Conservation (phyloP, 2,329 filamentous ascomycete species). For the Cercospora berteroae region DNA sequence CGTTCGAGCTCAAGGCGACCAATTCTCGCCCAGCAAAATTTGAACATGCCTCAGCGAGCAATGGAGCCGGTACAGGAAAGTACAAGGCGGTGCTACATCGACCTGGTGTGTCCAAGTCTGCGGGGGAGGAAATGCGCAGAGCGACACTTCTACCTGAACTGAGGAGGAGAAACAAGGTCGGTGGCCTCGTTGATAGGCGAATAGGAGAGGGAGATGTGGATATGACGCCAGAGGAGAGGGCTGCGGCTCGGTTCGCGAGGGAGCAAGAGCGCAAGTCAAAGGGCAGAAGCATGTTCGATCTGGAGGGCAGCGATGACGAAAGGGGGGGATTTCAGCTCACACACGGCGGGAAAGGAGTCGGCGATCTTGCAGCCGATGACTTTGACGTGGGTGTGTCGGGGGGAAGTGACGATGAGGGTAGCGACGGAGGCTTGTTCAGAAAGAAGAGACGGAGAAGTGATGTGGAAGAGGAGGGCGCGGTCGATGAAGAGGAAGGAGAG, state of each 20-base stretch:
- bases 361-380: constrained; percentile 79
- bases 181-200: constrained; percentile 85
- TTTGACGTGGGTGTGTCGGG: constrained; percentile 49
- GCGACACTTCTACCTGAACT: constrained; percentile 86
- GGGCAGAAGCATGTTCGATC: constrained; percentile 78
- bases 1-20: constrained; percentile 78
- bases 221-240: constrained; percentile 90
- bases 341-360: constrained; percentile 65
- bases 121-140: constrained; percentile 81
- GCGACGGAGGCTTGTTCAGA: constrained; percentile 40
- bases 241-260: constrained; percentile 82
- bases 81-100: constrained; percentile 61
- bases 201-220: constrained; percentile 94
- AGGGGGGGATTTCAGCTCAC: constrained; percentile 59
- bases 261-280: constrained; percentile 80
- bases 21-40: constrained; percentile 73
- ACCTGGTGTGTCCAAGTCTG: constrained; percentile 79
- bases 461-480: constrained; percentile 55
- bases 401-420: constrained; percentile 32
- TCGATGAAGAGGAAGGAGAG: constrained; percentile 51
- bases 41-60: constrained; percentile 53
- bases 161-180: constrained; percentile 83
- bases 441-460: constrained; percentile 47
- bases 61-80: constrained; percentile 48
- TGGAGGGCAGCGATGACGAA: constrained; percentile 76